Evolutionary conservation across 495 filamentous ascomycete genomes (phyloP).

Genomic region (Penicillium macrosclerotiorum): DNA sequence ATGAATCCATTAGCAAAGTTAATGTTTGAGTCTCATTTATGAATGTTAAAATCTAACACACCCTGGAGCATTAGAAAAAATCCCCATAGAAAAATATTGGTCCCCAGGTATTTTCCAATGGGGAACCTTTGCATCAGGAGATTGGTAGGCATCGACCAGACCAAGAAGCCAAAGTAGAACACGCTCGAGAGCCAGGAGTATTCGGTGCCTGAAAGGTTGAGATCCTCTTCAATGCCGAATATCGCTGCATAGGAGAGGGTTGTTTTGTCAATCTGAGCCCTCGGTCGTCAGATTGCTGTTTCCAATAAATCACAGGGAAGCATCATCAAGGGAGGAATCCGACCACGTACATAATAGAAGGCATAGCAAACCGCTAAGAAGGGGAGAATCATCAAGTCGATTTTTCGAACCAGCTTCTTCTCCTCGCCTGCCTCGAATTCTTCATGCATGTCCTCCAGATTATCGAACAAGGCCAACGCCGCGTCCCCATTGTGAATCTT

Average conservation of each 20-base stretch:
- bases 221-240: slow-evolving; percentile 51
- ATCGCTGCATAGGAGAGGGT: slow-evolving; percentile 56
- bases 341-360: slow-evolving; percentile 50
- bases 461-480: slow-evolving; percentile 30
- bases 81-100: slow-evolving; percentile 12
- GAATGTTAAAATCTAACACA: too few relatives aligned
- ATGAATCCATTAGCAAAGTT: too few relatives aligned
- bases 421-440: slow-evolving; percentile 39
- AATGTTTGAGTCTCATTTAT: too few relatives aligned
- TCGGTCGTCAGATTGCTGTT: background rate
- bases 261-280: slow-evolving; percentile 49
- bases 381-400: slow-evolving; percentile 39
- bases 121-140: slow-evolving; percentile 9
- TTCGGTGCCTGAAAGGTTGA: slow-evolving; percentile 44
- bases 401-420: slow-evolving; percentile 44
- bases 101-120: slow-evolving; percentile 1
- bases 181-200: slow-evolving; percentile 53
- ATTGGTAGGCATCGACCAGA: slow-evolving; percentile 36
- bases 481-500: slow-evolving; percentile 33
- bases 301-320: too few relatives aligned
- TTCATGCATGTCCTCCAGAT: slow-evolving; percentile 28
- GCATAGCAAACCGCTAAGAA: slow-evolving; percentile 49
- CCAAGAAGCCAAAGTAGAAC: slow-evolving; percentile 57
- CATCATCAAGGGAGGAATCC: too few relatives aligned
- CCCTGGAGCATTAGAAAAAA: slow-evolving; percentile 1